Conservation (phyloP, 257 asterid species). For the Petunia secreta region DNA sequence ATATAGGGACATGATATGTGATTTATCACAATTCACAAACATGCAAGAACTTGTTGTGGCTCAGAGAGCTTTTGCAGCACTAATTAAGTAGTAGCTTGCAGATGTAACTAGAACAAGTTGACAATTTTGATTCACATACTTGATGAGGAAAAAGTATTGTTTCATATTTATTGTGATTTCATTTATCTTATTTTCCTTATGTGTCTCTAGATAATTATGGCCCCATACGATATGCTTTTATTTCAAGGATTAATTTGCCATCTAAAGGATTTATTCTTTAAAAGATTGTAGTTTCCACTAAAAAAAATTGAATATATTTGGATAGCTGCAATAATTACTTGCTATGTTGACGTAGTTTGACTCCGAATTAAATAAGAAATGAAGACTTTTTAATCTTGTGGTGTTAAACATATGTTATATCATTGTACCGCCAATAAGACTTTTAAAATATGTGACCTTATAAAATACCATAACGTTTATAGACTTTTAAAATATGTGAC, state of each 20-base stretch:
- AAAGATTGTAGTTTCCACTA: not conserved
- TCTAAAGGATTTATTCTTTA: too few species aligned
- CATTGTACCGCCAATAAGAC: too few species aligned
- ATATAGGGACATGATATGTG: not conserved
- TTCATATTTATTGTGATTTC: slow-evolving; percentile 7
- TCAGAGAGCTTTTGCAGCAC: not conserved
- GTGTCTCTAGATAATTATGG: not conserved
- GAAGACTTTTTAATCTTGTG: too few species aligned
- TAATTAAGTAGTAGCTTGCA: not conserved
- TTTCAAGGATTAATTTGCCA: not conserved
- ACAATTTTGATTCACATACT: slow-evolving; percentile 18
- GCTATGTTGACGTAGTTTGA: too few species aligned
- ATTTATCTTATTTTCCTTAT: not conserved
- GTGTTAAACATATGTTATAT: too few species aligned
- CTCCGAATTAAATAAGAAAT: too few species aligned
- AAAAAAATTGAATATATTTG: not conserved
- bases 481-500: too few species aligned
- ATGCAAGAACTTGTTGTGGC: not conserved
- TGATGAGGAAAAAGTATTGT: not conserved
- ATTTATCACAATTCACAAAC: not conserved
- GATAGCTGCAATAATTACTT: not conserved
- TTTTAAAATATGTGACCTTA: too few species aligned
- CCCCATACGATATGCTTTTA: not conserved
- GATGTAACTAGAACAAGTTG: not conserved
- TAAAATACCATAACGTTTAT: too few species aligned